These are phyloP conservation scores for Globisporangium megalacanthum DNA, from an alignment of 352 stramenopile genomes.

Conservation along the genomic window DNA sequence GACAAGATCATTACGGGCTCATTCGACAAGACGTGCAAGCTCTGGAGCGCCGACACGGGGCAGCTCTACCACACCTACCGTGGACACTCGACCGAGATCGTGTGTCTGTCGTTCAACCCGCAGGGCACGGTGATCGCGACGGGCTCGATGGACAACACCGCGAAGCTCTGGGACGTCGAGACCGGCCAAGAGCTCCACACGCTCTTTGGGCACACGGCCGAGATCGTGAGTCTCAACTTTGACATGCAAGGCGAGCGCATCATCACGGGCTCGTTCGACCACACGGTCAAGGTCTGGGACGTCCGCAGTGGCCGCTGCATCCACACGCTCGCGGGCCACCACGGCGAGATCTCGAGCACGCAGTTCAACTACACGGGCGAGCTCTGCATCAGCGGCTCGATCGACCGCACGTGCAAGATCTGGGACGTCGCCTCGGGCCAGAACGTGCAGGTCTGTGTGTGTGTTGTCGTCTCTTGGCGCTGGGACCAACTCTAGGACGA, in stretches of 20 bases:
- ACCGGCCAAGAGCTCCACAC: conserved; percentile 93
- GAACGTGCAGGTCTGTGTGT: conserved; percentile 69
- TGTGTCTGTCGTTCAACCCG: conserved; percentile 95
- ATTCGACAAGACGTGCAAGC: conserved; percentile 96
- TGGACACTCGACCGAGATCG: conserved; percentile 94
- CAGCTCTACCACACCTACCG: conserved; percentile 94
- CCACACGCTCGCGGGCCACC: conserved; percentile 90
- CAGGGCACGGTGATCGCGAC: conserved; percentile 89
- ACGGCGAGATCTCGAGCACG: conserved; percentile 94
- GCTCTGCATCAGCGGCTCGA: conserved; percentile 91
- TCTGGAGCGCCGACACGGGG: conserved; percentile 93
- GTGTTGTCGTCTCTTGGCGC: not conserved
- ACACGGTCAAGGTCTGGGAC: conserved; percentile 93
- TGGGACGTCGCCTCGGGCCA: conserved; percentile 89
- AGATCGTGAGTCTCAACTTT: conserved; percentile 95
- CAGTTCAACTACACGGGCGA: conserved; percentile 94
- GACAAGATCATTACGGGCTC: conserved; percentile 95
- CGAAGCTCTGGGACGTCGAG: conserved; percentile 95
- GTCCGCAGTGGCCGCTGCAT: conserved; percentile 84
- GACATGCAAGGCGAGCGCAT: conserved; percentile 90
- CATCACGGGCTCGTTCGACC: conserved; percentile 94
- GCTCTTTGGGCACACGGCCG: conserved; percentile 90
- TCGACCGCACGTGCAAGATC: conserved; percentile 94
- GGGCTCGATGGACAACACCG: conserved; percentile 93
- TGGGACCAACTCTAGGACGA: too few species aligned